Evolutionary conservation across 768 basidiomycete species (phyloP), one percentile per base, ranked within the genome.

Genomic region (Phylloporus arenicola): DNA sequence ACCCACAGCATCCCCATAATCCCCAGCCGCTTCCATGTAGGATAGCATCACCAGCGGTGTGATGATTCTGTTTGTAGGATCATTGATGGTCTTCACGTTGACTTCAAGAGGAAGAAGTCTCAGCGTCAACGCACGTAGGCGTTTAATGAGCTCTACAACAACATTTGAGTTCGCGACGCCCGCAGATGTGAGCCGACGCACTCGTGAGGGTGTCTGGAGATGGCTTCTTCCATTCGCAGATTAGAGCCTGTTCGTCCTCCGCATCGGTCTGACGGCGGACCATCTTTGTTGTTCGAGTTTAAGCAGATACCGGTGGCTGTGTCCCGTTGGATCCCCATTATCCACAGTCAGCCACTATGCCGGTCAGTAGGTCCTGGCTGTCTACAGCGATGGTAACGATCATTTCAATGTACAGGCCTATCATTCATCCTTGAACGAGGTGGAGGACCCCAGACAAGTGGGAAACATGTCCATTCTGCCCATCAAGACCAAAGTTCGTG

Each of bases 391-490:
- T 33, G 1, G 43, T 20, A 31, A 46, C 19, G 34, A 56, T 56
- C 17, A 53, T 10, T 7, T 35, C 17, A 25, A 20, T 20, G 3
- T 56, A 6, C 51, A 98, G 96, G 95, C 95, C 19, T 99, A 99
- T 66, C 95, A 99, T 69, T 97, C 96, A 3, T 74, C 89, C 5
- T 82, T 93, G 68, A 96, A 96, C 70, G 91, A 92, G 54, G 81
- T 83, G 38, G 77, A 80, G 30, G 88, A 95, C 65, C 77, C 81
- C 19, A 79, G 87, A 51, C 84, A 84, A 64, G 84, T 93, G 46
- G 96, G 96, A 45, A 98, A 97, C 68, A 80, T 92, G 68, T 78
- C 85, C 47, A 73, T 98, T 61, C 75, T 98, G 54, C 93, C 96
- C 29, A 89, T 99, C 71, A 86, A 82, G 68, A 92, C 92, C 47